phyloP scores from a whole-genome alignment of 1,284 basidiomycete genomes.

The Puccinia polysora region DNA sequence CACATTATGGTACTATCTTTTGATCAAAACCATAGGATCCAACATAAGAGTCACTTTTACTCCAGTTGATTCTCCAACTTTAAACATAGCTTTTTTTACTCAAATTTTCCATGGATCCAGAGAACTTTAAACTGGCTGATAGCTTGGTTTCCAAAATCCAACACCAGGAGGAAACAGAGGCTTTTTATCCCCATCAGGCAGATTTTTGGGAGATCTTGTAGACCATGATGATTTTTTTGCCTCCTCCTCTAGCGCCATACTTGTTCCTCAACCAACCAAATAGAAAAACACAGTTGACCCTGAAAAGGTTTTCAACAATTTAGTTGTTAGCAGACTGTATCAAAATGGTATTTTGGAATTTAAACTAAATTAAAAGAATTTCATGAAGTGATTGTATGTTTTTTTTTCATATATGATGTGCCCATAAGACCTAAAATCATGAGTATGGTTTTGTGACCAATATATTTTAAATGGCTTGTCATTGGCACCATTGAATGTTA shows the following conservation, averaged over 20 bases:
- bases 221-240: conserved; percentile 30
- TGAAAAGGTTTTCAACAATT: not conserved
- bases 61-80: not conserved
- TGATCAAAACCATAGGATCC: not conserved
- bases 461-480: no score
- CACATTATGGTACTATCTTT: conserved; percentile 16
- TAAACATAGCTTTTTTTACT: conserved; percentile 4
- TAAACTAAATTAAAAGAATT: not conserved
- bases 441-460: no score
- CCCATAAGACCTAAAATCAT: no score
- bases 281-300: not conserved
- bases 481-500: no score
- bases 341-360: conserved; percentile 36
- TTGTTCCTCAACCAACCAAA: not conserved
- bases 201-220: not conserved
- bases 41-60: not conserved
- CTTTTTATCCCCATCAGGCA: not conserved
- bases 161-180: not conserved
- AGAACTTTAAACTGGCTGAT: not conserved
- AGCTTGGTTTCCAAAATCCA: conserved; percentile 13
- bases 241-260: conserved; percentile 6
- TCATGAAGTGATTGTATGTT: no score
- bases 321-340: conserved; percentile 26
- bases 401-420: no score
- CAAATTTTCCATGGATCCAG: not conserved